Base-by-base conservation (phyloP, 139 green algal genomes). In the Spirogloea muscicola region DNA sequence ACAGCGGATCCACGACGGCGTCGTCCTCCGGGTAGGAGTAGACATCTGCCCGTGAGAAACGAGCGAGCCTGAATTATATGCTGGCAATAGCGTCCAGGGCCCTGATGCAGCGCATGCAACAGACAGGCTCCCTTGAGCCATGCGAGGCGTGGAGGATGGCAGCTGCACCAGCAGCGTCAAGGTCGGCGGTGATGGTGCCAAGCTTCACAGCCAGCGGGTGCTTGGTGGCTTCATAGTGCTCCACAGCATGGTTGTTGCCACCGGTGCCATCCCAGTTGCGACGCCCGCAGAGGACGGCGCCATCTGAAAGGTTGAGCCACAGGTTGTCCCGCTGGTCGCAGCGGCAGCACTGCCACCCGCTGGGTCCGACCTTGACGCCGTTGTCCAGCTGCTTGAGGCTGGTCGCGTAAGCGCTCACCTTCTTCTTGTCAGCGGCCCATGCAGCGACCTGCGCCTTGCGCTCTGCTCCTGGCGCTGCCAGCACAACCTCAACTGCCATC, bases 201-300 rank as follows among this genome's bases (percentile, higher is more conserved):
- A 99, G 88, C 87, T 99, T 99, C 2, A 98, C 93, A 16, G 88
- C 93, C 57, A 99, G 87, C 3, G 94, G 94, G 85, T 96, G 96
- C 61, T 77, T 94, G 0, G 88, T 96, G 21, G 84, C 79, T 85
- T 97, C 85, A 72, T 86, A 99, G 75, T 98, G 92, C 40, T 86
- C 74, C 66, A 99, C 46, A 13, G 94, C 94, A 4, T 90, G 81
- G 7, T 92, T 92, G 75, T 94, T 97, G 48, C 94, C 94, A 36
- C 92, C 94, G 0, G 62, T 90, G 60, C 94, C 94, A 52, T 88
- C 84, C 52, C 68, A 88, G 51, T 84, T 82, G 2, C 34, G 61
- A 0, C 94, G 76, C 0, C 94, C 94, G 18, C 91, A 97, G 0
- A 95, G 94, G 39, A 99, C 96, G 84, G 87, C 86, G 16, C 94